A percentile compares a stretch with the other conserved stretches of the same genome.
Conservation (phyloP, 2,329 filamentous ascomycete species). For the Penicillium sp. region DNA sequence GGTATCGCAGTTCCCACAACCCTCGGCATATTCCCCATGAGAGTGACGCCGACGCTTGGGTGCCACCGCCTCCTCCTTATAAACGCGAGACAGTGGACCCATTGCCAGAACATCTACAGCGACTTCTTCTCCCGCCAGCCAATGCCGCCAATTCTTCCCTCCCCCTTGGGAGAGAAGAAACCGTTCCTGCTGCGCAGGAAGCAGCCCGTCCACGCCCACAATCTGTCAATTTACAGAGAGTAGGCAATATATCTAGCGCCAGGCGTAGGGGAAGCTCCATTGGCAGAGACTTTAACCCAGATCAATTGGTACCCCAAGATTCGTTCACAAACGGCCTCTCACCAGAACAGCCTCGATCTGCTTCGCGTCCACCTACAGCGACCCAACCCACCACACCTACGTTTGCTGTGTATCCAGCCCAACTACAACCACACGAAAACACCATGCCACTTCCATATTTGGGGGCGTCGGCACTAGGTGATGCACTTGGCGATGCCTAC, state of each 20-base stretch:
- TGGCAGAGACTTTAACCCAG: slow-evolving; percentile 10
- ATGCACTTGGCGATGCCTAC: slow-evolving; percentile 20
- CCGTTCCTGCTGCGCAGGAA: slow-evolving; percentile 24
- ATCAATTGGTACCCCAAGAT: slow-evolving; percentile 7
- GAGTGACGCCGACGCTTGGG: slow-evolving; percentile 85
- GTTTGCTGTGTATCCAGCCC: slow-evolving; percentile 13
- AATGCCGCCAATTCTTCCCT: slow-evolving; percentile 4
- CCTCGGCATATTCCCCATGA: slow-evolving; percentile 71
- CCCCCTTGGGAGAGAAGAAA: slow-evolving; percentile 20
- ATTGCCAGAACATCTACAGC: slow-evolving; percentile 37
- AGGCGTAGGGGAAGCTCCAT: slow-evolving; percentile 15
- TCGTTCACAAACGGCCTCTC: neutral
- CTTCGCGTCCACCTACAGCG: neutral
- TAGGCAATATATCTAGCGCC: slow-evolving; percentile 25
- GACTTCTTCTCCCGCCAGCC: slow-evolving; percentile 28
- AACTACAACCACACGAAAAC: slow-evolving; percentile 1
- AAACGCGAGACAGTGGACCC: slow-evolving; percentile 33
- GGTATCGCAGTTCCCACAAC: slow-evolving; percentile 28
- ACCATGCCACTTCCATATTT: slow-evolving; percentile 12
- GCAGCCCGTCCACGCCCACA: slow-evolving; percentile 22
- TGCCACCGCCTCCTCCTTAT: slow-evolving; percentile 79
- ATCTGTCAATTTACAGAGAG: slow-evolving; percentile 25
- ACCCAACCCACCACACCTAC: slow-evolving; percentile 14
- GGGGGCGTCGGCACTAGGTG: slow-evolving; percentile 14
- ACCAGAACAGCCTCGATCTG: neutral